Base-by-base conservation (phyloP, 176 grass and related monocot genomes). In the Aegilops tauschii region DNA sequence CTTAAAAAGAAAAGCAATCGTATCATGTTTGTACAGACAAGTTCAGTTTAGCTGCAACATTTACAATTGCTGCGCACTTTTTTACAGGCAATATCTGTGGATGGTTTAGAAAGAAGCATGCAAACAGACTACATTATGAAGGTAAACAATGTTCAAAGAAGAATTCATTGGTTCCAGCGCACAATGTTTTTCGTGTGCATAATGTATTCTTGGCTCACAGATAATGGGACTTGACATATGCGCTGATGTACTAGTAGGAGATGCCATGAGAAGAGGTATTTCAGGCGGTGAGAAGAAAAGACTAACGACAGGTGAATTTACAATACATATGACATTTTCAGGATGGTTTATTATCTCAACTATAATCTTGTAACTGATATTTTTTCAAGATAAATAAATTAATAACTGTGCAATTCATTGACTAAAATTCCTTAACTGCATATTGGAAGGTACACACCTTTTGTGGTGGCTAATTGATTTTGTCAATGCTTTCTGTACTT, bases 151-250 rank as follows among this genome's bases (percentile, higher is more conserved):
- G n/a, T 36, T n/a, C 20, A 34, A 49, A 80, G 50, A 70, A 78
- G 29, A 65, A 9, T 25, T 16, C 18, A 42, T 5, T 34, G 8
- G 23, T 34, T 65, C 12, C 34, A 65, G 65, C 8, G 3, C 45
- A 72, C 31, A 54, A 44, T 31, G 1, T 64, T 83, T 59, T 4
- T 61, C 59, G 23, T 61, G 9, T 47, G 79, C 18, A 61, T 82
- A 52, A 82, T 47, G 65, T 30, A 65, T 70, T 81, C 28, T 68
- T 6, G 20, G 32, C 36, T 80, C 21, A 40, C 78, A 98, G 95
- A 98, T 98, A 86, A 93, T 95, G 91, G 95, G 95, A 83, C 84
- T 98, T 73, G 95, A 93, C 89, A 89, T 87, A 83, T 98, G 95
- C 3, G 86, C 93, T 45, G 86, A 98, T 77, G 90, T 87, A 87